Evolutionary conservation across 345 rosid species (phyloP).

Genomic region (Murraya paniculata): DNA sequence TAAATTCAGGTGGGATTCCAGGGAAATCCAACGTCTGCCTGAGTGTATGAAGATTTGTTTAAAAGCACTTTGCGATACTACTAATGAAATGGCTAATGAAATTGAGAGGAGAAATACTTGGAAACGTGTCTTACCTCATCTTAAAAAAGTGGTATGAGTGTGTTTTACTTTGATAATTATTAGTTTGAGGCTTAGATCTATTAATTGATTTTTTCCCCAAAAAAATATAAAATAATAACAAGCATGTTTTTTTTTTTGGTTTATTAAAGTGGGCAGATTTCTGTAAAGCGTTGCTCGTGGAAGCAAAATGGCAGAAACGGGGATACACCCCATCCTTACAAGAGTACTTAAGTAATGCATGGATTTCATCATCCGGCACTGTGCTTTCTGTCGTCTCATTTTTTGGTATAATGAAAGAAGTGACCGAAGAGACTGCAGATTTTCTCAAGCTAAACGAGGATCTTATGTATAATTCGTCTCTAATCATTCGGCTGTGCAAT

Average conservation of each 20-base stretch:
- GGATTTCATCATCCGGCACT: constrained; percentile 42
- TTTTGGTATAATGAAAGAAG: constrained; percentile 17
- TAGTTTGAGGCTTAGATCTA: too few relatives aligned
- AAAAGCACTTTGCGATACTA: constrained; percentile 27
- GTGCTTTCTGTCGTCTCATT: constrained; percentile 32
- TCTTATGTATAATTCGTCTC: constrained; percentile 29
- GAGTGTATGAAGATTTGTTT: constrained; percentile 49
- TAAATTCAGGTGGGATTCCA: constrained; percentile 37
- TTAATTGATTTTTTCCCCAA: too few relatives aligned
- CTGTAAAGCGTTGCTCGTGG: constrained; percentile 43
- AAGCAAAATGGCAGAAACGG: constrained; percentile 44
- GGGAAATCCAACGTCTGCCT: constrained; percentile 28
- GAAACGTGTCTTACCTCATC: constrained; percentile 22
- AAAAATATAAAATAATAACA: too few relatives aligned
- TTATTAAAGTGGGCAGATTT: constrained; percentile 49
- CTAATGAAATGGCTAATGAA: constrained; percentile 37
- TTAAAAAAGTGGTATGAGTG: constrained; percentile 38
- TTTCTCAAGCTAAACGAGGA: constrained; percentile 20
- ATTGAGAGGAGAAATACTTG: constrained; percentile 28
- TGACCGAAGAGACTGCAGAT: not conserved
- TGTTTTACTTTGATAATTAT: not conserved
- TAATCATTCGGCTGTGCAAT: constrained; percentile 49
- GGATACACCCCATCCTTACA: constrained; percentile 36
- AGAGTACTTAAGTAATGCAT: constrained; percentile 44
- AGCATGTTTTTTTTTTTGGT: too few relatives aligned